Percentiles rank a stretch among this genome's conserved stretches.
These are phyloP conservation scores for Pseudogymnoascus sp. DNA, from an alignment of 2,329 filamentous ascomycete species.

Conservation along the genomic window DNA sequence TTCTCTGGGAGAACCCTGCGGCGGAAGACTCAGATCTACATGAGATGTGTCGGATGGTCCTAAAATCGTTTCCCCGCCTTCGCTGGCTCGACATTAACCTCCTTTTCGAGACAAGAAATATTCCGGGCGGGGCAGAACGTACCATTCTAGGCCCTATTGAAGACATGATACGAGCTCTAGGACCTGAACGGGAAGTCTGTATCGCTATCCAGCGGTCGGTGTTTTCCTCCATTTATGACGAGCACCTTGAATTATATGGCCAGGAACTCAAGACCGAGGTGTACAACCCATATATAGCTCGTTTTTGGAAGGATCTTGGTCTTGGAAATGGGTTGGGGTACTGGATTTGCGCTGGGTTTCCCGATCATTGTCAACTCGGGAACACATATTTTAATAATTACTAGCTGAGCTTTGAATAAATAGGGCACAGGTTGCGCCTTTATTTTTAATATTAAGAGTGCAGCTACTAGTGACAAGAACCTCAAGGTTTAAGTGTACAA, in stretches of 20 bases:
- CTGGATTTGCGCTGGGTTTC: background rate
- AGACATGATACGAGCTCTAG: background rate
- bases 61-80: background rate
- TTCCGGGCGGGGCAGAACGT: background rate
- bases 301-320: background rate
- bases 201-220: background rate
- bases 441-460: background rate
- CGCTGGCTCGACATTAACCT: background rate
- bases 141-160: background rate
- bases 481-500: background rate
- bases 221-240: background rate
- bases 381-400: background rate
- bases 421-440: background rate
- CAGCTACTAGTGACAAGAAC: background rate
- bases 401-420: background rate
- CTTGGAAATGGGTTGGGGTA: background rate
- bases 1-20: background rate
- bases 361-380: background rate
- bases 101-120: background rate
- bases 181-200: background rate
- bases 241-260: background rate
- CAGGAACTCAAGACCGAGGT: background rate
- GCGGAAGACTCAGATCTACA: background rate
- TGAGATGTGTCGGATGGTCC: background rate
- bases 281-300: background rate